These are phyloP conservation scores for Solanum sitiens DNA, from an alignment of 257 asterid genomes.

Conservation along the genomic window DNA sequence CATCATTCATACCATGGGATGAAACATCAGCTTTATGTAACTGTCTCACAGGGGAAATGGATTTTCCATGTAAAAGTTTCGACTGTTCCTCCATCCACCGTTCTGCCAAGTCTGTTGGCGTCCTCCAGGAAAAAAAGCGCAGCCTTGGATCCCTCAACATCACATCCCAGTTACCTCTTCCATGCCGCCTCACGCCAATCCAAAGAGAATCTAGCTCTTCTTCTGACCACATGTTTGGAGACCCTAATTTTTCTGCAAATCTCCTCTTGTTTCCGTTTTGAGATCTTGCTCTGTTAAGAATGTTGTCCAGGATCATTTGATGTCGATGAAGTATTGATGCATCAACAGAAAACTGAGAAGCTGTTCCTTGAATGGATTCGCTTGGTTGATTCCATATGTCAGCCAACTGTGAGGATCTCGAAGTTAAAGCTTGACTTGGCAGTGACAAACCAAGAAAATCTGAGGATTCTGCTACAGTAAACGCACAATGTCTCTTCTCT, in stretches of 20 bases:
- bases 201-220: slow-evolving; percentile 70
- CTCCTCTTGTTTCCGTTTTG: slow-evolving; percentile 24
- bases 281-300: slow-evolving; percentile 32
- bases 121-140: slow-evolving; percentile 40
- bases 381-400: slow-evolving; percentile 17
- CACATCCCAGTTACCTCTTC: slow-evolving; percentile 52
- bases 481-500: slow-evolving; percentile 2
- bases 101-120: slow-evolving; percentile 40
- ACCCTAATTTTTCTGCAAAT: slow-evolving; percentile 19
- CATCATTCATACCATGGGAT: not conserved
- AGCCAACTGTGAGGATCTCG: slow-evolving; percentile 22
- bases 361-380: slow-evolving; percentile 20
- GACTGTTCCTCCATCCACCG: slow-evolving; percentile 54
- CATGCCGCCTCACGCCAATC: slow-evolving; percentile 71
- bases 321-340: slow-evolving; percentile 33
- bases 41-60: slow-evolving; percentile 15
- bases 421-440: slow-evolving; percentile 9
- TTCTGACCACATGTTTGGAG: slow-evolving; percentile 47
- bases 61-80: slow-evolving; percentile 15
- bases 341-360: slow-evolving; percentile 12
- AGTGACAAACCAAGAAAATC: slow-evolving; percentile 20
- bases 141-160: slow-evolving; percentile 47
- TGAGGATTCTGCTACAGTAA: slow-evolving; percentile 16
- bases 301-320: slow-evolving; percentile 38
- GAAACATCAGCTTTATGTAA: slow-evolving; percentile 5